A percentile compares a stretch with the other conserved stretches of the same genome.
Evolutionary conservation across 1,284 basidiomycete species (phyloP).

Genomic region (Boletus mariae): DNA sequence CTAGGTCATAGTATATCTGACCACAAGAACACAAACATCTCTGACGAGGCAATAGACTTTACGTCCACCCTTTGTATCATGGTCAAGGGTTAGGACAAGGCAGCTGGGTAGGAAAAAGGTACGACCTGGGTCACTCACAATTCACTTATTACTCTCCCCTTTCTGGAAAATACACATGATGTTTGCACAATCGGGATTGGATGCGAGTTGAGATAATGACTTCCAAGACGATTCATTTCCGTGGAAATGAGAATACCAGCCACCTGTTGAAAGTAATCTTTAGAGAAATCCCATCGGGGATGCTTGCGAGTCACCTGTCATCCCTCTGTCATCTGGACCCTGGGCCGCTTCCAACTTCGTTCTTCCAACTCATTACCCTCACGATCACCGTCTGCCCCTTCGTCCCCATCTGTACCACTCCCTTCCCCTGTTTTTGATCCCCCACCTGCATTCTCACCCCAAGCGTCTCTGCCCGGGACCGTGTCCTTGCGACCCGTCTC

Average conservation of each 20-base stretch:
- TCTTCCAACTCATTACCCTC: conserved; percentile 7
- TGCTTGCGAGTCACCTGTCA: conserved; percentile 2
- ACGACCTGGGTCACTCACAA: too few species aligned
- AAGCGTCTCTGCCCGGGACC: neutral
- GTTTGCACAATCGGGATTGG: neutral
- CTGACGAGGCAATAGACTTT: too few species aligned
- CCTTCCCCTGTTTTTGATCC: neutral
- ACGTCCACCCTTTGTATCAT: too few species aligned
- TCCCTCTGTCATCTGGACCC: conserved; percentile 2
- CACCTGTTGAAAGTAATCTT: too few species aligned
- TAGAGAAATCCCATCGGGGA: too few species aligned
- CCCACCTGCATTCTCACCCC: neutral
- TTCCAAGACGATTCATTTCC: neutral
- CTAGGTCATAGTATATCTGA: too few species aligned
- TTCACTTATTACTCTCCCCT: too few species aligned
- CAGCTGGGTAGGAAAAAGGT: too few species aligned
- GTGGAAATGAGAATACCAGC: too few species aligned
- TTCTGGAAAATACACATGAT: neutral
- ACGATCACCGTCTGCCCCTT: neutral
- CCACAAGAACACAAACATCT: too few species aligned
- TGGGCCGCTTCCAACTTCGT: conserved; percentile 15
- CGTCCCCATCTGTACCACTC: neutral
- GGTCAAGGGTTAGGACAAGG: too few species aligned
- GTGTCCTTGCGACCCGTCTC: neutral
- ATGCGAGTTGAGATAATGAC: neutral